These are phyloP conservation scores for Phytophthora cryptogea DNA, from an alignment of 352 stramenopile genomes.

Conservation along the genomic window DNA sequence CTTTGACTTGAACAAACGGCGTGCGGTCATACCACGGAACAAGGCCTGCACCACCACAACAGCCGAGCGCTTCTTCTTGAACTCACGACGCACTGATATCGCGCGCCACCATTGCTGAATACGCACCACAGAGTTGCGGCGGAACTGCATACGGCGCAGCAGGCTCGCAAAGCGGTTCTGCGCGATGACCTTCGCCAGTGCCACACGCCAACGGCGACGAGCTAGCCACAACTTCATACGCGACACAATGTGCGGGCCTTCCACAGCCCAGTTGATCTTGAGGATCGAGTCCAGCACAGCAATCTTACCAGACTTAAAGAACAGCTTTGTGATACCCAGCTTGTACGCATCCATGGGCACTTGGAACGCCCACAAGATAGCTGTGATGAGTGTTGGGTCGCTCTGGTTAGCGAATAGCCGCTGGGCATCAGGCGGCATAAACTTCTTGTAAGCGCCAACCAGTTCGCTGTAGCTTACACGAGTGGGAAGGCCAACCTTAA, in stretches of 20 bases:
- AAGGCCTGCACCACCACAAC: conserved; percentile 76
- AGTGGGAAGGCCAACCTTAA: conserved; percentile 91
- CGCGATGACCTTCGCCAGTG: conserved; percentile 76
- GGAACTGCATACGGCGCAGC: conserved; percentile 59
- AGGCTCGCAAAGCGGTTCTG: conserved; percentile 69
- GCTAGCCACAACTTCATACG: conserved; percentile 86
- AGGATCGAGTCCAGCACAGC: conserved; percentile 87
- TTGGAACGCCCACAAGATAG: conserved; percentile 90
- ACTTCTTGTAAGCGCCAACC: conserved; percentile 82
- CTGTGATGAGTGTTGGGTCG: conserved; percentile 84
- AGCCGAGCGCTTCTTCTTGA: conserved; percentile 81
- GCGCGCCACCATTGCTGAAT: conserved; percentile 90
- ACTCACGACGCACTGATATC: conserved; percentile 68
- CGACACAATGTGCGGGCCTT: conserved; percentile 84
- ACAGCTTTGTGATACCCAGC: conserved; percentile 88
- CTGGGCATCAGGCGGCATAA: conserved; percentile 71
- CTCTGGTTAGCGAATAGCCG: conserved; percentile 82
- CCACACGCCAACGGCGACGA: conserved; percentile 81
- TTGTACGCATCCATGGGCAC: conserved; percentile 87
- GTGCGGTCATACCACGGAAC: conserved; percentile 80
- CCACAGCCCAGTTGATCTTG: conserved; percentile 88
- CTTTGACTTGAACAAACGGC: conserved; percentile 79
- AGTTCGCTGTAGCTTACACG: conserved; percentile 91
- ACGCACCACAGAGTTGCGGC: conserved; percentile 54
- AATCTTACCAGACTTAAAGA: conserved; percentile 93